Evolutionary conservation across 1,284 basidiomycete genomes (phyloP), one percentile per base, ranked within the genome.

Genomic region (Blastosporella zonata): DNA sequence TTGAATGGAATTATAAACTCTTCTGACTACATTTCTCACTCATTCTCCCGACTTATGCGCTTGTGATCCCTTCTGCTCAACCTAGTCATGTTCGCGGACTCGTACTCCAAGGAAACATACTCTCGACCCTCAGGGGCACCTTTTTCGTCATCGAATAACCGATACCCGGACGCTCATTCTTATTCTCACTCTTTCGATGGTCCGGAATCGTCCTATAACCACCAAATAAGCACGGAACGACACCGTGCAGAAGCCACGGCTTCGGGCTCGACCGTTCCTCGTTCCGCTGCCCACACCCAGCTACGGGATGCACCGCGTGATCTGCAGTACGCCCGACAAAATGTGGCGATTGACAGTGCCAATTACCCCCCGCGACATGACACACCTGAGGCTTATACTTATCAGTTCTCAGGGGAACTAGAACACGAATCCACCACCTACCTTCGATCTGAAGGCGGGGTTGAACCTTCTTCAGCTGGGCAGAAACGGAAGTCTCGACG

Each of bases 401-500:
- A 17, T 20, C 37, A 22, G 9, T 12, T 28, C 25, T 12, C 43
- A 29, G 43, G 40, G 18, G 22, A 41, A 8, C 3, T 33, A 7
- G 51, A 40, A 40, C 43, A 22, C 22, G 38, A 33, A 18, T 17
- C 28, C 9, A 25, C n/a, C 15, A 21, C 10, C 39, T 21, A 27
- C 36, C 6, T 41, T 36, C 18, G 48, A 53, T 35, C 41, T 2
- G 34, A 15, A 34, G 39, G 40, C 9, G 7, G 21, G 3, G 41
- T 21, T 22, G 28, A 43, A 17, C 31, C 48, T 29, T 27, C 20
- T 20, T 20, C 41, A 22, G 37, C 38, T 9, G 31, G 40, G 35
- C 57, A 43, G 47, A 58, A 64, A 22, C 66, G 67, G 34, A 83
- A 78, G 54, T 15, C 67, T 12, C 76, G 84, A 29, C 78, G 76